Base-by-base conservation (phyloP, 768 basidiomycete species). In the Leucocoprinus leucothites region DNA sequence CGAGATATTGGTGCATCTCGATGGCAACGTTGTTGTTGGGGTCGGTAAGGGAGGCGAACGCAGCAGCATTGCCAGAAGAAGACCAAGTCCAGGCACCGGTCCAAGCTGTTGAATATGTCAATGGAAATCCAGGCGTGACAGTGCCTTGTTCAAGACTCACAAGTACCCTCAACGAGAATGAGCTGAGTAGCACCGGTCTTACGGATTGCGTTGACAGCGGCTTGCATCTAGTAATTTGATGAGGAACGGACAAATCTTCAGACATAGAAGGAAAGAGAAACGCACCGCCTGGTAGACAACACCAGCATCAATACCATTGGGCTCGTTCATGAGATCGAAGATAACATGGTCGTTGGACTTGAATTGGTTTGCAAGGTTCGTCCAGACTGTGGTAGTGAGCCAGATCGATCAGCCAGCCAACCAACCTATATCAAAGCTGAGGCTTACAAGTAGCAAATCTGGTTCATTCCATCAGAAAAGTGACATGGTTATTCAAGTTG, bases 1-100 rank as follows among this genome's bases (percentile, higher is more conserved):
- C 84, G 60, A 86, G 82, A 71, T 86, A 86, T 65, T 86, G 82
- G 66, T 86, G 84, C 81, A 85, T 85, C 64, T 86, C 67, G 58
- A 84, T 80, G 31, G 82, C 83, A 54, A 79, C 63, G 65, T 85
- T 85, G 72, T 84, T 82, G 70, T 77, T 76, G 48, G 83, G 82
- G 62, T 86, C 84, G 43, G 68, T 72, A 68, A 86, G 74, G 21
- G 70, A 69, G 18, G 69, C 73, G 64, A 84, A 84, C 45, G 69
- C 81, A 13, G 67, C 74, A 36, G 71, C 67, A 66, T 85, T 84
- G n/a, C 84, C 82, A 19, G 81, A 82, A 19, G 75, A 73, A 31
- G 34, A 38, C 82, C 82, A 84, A 11, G 79, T 77, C 81, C 82
- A 83, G 35, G 82, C 82, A 56, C 82, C 84, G 56, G 82, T 84